Evolutionary conservation across 257 asterid species (phyloP), one percentile per base, ranked within the genome.

Genomic region (Euphrasia confusa): DNA sequence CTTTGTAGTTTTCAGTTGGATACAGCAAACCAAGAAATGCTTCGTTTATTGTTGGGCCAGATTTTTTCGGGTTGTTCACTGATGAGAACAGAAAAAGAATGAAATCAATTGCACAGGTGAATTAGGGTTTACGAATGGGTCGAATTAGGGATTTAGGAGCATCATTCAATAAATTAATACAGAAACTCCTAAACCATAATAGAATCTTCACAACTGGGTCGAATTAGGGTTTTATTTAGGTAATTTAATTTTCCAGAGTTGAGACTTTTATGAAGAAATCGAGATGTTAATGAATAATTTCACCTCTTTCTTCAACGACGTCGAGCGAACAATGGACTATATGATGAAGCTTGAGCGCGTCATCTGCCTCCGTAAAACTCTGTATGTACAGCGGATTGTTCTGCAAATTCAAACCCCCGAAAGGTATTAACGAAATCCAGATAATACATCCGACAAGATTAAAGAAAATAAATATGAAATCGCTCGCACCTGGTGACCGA

Each of bases 1-100:
- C 99, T 89, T 87, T 89, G 83, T 89, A 93, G 78, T 93, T 93
- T 70, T 93, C 99, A 6, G 96, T 85, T 57, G 99, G 99, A 77
- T 93, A 87, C 18, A 93, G 87, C 86, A 89, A 73, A 66, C 99
- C 99, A 65, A 93, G 97, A 77, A 93, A 93, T 54, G 99, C 82
- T 81, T 93, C 99, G 45, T 90, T 93, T 54, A 83, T 81, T 57
- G 90, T 77, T 12, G 95, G 95, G 58, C 92, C 87, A 60, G 99
- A 85, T 79, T 84, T 89, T 69, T 85, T 93, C 8, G 99, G 99
- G 84, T 93, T 93, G 84, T 87, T 93, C 88, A 87, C 99, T 93
- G 99, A 72, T 62, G 30, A 67, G 10, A 71, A 60, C 15, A 73
- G 50, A 48, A 56, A 13, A 47, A 12, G 27, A 40, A 8, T 35